phyloP scores from a whole-genome alignment of 306 rosid species.

The Malus domestica region DNA sequence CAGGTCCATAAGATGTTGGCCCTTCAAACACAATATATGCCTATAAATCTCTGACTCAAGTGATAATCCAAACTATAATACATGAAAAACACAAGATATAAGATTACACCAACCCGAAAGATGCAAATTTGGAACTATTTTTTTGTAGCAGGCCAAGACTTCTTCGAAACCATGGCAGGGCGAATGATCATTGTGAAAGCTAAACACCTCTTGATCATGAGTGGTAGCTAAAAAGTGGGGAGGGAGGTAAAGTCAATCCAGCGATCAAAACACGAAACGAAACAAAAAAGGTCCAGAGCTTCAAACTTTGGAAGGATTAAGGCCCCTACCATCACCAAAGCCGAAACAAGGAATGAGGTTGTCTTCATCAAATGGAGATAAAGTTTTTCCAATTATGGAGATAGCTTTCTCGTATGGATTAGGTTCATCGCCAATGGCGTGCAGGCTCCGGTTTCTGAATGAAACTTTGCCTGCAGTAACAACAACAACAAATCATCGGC shows the following conservation, averaged over 20 bases:
- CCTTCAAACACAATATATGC: constrained; percentile 41
- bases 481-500: constrained; percentile 16
- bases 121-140: constrained; percentile 55
- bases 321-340: constrained; percentile 71
- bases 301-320: background rate
- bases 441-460: constrained; percentile 68
- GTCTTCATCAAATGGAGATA: constrained; percentile 92
- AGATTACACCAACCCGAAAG: constrained; percentile 52
- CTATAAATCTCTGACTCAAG: constrained; percentile 9
- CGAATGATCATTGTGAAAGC: constrained; percentile 75
- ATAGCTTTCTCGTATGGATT: constrained; percentile 90
- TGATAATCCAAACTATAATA: background rate
- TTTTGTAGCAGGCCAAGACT: constrained; percentile 72
- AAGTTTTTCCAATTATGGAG: constrained; percentile 69
- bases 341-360: constrained; percentile 93
- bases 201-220: constrained; percentile 74
- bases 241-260: background rate
- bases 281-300: background rate
- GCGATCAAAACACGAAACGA: background rate
- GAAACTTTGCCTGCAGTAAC: constrained; percentile 56
- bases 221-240: constrained; percentile 53
- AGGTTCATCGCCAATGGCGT: constrained; percentile 58
- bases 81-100: background rate
- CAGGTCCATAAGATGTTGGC: constrained; percentile 87
- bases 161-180: constrained; percentile 90